Evolutionary conservation across 805 yeast genomes (phyloP), one percentile per base, ranked within the genome.

Genomic region (Teunomyces panamensis): DNA sequence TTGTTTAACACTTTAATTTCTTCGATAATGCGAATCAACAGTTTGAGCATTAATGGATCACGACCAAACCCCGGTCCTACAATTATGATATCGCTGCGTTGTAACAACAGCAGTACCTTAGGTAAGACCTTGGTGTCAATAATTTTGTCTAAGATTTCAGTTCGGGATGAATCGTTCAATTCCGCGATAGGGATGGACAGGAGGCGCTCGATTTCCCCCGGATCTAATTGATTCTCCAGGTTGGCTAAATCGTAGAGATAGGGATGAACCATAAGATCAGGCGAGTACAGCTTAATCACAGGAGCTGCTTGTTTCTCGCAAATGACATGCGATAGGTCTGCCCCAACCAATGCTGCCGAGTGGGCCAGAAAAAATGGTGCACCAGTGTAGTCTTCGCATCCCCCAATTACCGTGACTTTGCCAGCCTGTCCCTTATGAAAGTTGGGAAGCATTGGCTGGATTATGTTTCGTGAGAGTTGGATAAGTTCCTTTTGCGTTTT

Each of bases 221-320:
- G 56, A 26, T 54, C 46, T 16, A 48, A 35, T 26, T 51, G 46
- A 35, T 60, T 56, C 20, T 58, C 61, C 6, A 69, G 68, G 36
- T 62, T 63, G 42, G 63, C 67, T 48, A 73, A 59, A 56, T 83
- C 90, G 47, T 69, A 75, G 54, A 91, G 62, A 62, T 89, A 89
- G 0, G 98, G 98, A 69, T 94, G 98, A 1, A 94, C 96, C 97
- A 92, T 94, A 43, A 92, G 69, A 60, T 92, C 90, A 0, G 99
- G 98, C 5, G 95, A 81, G 66, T 94, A 94, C 27, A 84, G 68
- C 66, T 92, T 92, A 59, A 92, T 89, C 5, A 89, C 84, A 0
- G 85, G 68, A 0, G 88, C 91, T 0, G 97, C 97, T 28, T 71
- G 68, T 44, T 69, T 65, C 55, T 89, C 96, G 68, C 98, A 94